These are phyloP conservation scores for Uncinocarpus reesii DNA, from an alignment of 2,329 filamentous ascomycete species.

Conservation along the genomic window DNA sequence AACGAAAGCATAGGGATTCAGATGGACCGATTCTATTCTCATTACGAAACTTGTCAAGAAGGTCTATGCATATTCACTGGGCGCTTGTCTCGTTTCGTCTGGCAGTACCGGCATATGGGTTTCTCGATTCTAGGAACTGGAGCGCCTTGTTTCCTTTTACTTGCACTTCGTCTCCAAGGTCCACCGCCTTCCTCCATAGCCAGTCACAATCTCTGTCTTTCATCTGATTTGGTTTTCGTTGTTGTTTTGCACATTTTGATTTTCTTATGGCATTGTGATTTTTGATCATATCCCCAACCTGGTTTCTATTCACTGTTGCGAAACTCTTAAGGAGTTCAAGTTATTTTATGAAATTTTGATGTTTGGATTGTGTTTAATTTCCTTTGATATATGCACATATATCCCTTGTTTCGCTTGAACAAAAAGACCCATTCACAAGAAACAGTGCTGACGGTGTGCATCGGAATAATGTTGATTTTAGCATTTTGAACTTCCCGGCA, in stretches of 20 bases:
- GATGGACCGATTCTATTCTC: slow-evolving; percentile 5
- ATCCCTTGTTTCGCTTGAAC: not conserved
- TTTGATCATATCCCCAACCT: not conserved
- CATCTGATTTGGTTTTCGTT: not conserved
- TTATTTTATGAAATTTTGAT: not conserved
- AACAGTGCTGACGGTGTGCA: not conserved
- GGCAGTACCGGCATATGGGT: not conserved
- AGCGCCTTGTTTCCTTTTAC: not conserved
- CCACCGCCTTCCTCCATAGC: not conserved
- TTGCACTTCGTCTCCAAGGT: not conserved
- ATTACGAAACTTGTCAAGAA: slow-evolving; percentile 8
- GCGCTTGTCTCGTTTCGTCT: slow-evolving; percentile 8
- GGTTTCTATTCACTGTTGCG: not conserved
- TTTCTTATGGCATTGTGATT: not conserved
- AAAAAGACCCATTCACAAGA: slow-evolving; percentile 10
- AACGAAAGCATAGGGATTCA: slow-evolving; percentile 10
- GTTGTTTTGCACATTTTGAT: not conserved
- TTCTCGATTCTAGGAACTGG: not conserved
- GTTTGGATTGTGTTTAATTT: not conserved
- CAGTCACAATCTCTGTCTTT: too few species aligned
- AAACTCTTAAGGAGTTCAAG: too few species aligned
- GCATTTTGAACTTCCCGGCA: slow-evolving; percentile 4
- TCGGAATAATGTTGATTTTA: slow-evolving; percentile 5
- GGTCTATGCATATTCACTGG: slow-evolving; percentile 7
- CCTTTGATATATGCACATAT: slow-evolving; percentile 6